A percentile compares a stretch with the other conserved stretches of the same genome.
These are phyloP conservation scores for Jasminum sambac DNA, from an alignment of 257 asterid genomes.

Conservation along the genomic window DNA sequence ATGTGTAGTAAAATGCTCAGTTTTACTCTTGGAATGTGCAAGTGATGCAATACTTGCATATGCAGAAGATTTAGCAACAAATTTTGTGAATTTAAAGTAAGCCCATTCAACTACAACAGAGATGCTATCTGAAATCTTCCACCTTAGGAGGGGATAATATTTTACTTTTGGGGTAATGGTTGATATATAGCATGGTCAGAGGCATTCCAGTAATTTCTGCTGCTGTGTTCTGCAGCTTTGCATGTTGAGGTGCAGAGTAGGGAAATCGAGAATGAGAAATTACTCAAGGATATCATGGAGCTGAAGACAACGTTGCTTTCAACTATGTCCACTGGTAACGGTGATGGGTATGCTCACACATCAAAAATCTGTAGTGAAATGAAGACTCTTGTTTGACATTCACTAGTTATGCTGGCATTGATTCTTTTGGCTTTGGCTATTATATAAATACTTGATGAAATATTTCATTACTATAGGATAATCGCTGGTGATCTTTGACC, in stretches of 20 bases:
- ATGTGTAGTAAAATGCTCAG: too few relatives aligned
- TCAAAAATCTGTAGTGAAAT: background rate
- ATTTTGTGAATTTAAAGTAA: too few relatives aligned
- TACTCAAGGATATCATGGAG: conserved; percentile 38
- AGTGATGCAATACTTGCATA: too few relatives aligned
- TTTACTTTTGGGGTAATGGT: background rate
- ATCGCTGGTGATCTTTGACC: background rate
- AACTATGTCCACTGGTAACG: conserved; percentile 22
- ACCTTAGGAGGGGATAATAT: background rate
- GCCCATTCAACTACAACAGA: background rate
- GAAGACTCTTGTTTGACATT: background rate
- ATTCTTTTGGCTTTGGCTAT: background rate
- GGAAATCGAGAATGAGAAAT: conserved; percentile 38
- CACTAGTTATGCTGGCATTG: background rate
- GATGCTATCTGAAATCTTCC: background rate
- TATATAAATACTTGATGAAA: background rate
- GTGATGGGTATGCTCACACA: conserved; percentile 12
- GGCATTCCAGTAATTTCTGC: conserved; percentile 8
- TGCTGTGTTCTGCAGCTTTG: conserved; percentile 32
- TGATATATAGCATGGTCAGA: background rate
- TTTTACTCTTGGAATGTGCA: too few relatives aligned
- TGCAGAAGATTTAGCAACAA: too few relatives aligned
- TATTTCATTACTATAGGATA: background rate
- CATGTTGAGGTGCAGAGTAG: conserved; percentile 33
- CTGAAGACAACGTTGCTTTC: conserved; percentile 38